Percentiles rank a stretch among this genome's conserved stretches.
phyloP scores from a whole-genome alignment of 345 rosid genomes.

The Gossypium sturtianum region DNA sequence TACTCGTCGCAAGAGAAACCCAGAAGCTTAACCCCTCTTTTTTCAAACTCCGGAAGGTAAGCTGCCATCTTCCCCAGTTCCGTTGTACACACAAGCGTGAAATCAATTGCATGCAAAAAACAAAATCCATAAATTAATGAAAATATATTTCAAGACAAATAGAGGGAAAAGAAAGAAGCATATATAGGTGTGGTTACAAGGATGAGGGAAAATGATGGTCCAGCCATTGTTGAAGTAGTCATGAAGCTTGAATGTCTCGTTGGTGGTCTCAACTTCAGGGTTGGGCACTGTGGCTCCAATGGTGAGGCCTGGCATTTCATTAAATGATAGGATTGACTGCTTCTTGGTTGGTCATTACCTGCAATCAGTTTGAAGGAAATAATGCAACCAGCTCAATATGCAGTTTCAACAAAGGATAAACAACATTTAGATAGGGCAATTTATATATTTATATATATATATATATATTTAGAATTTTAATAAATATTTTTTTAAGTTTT shows the following conservation, averaged over 20 bases:
- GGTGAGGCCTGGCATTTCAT: slow-evolving; percentile 62
- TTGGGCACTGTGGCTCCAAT: slow-evolving; percentile 68
- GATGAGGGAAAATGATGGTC: slow-evolving; percentile 83
- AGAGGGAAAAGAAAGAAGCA: neutral
- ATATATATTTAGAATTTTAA: no score
- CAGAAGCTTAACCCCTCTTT: slow-evolving; percentile 64
- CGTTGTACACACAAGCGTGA: slow-evolving; percentile 80
- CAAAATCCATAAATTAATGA: neutral
- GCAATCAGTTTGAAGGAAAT: no score
- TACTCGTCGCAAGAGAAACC: slow-evolving; percentile 76
- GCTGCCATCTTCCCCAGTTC: slow-evolving; percentile 66
- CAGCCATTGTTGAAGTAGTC: slow-evolving; percentile 44
- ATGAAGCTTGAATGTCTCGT: slow-evolving; percentile 57
- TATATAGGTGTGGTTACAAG: slow-evolving; percentile 28
- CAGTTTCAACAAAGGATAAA: no score
- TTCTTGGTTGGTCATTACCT: no score
- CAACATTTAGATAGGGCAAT: no score
- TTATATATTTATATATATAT: no score
- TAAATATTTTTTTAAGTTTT: no score
- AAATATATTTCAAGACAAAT: neutral
- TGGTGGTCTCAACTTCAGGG: slow-evolving; percentile 62
- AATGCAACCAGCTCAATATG: no score
- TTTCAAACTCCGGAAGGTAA: slow-evolving; percentile 40
- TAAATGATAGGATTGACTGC: no score
- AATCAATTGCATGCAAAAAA: slow-evolving; percentile 43